These are phyloP conservation scores for Amanita rubescens DNA, from an alignment of 768 basidiomycete species.

Conservation along the genomic window DNA sequence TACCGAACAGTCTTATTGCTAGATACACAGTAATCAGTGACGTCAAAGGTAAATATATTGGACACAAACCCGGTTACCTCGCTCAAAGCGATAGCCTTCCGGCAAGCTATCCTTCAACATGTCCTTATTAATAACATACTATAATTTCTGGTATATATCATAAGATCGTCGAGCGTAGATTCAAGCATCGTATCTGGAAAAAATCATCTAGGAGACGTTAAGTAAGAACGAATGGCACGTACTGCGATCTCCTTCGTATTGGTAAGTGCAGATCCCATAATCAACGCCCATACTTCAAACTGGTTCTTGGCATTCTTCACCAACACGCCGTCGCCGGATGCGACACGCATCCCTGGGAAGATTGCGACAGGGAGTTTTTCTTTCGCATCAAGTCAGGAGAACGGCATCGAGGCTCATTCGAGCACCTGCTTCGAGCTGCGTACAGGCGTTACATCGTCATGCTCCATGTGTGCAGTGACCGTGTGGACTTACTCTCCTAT, in stretches of 20 bases:
- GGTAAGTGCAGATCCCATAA: slow-evolving; percentile 7
- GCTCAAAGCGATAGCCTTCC: slow-evolving; percentile 4
- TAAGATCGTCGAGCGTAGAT: not conserved
- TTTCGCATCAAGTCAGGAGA: slow-evolving; percentile 7
- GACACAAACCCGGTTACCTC: not conserved
- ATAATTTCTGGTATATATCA: not conserved
- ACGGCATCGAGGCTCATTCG: slow-evolving; percentile 10
- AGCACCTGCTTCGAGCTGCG: slow-evolving; percentile 3
- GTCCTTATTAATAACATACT: not conserved
- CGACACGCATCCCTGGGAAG: slow-evolving; percentile 8
- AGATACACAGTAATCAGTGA: slow-evolving; percentile 3
- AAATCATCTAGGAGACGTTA: not conserved
- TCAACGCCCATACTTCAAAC: slow-evolving; percentile 8
- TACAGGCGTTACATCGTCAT: not conserved
- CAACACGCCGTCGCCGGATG: slow-evolving; percentile 8
- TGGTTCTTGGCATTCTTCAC: slow-evolving; percentile 4
- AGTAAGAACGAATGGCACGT: not conserved
- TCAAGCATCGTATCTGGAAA: not conserved
- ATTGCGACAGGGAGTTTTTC: slow-evolving; percentile 8
- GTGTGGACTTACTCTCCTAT: not conserved
- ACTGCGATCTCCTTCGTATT: slow-evolving; percentile 2
- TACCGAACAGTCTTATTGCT: slow-evolving; percentile 4
- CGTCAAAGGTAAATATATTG: not conserved
- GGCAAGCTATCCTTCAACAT: not conserved
- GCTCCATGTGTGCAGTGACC: not conserved